Base-by-base conservation (phyloP, 176 grass and related monocot genomes). In the Coix lacrymajobi region DNA sequence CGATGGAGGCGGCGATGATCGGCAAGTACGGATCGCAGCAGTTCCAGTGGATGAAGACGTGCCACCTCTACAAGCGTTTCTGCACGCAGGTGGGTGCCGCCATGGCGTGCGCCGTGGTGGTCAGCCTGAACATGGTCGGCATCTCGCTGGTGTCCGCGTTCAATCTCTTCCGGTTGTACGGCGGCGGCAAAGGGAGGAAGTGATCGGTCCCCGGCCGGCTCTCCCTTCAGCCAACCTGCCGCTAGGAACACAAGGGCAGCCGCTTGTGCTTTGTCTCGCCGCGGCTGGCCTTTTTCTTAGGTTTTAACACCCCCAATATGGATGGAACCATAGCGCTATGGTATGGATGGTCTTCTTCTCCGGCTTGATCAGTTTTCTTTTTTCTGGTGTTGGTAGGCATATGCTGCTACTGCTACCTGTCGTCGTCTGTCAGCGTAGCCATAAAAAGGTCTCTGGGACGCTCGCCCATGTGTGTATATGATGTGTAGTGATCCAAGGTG, bases 11-110 rank as follows among this genome's bases (percentile, higher is more conserved):
- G 1, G 88, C 86, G 22, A 36, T 89, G 71, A 66, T 94, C 2
- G 66, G 85, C 32, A 76, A 97, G 84, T 92, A 80, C 19, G 92
- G 95, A 14, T 82, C 85, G 51, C 69, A 46, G 46, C 84, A 94
- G 90, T 94, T 97, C 79, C 95, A 97, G 69, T 97, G 95, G 95
- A 94, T 94, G 92, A 94, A 92, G 84, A 81, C 92, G 52, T 97
- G 95, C 92, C 73, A 92, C 11, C 69, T 97, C 67, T 97, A 92
- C 77, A 86, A 66, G 73, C 83, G 83, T 51, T 97, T 94, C 90
- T 97, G 95, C 77, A 58, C 82, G 62, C 95, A 85, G 74, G 92
- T 81, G 0, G 95, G 88, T 0, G 90, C 75, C 19, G 92, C 75
- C 31, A 8, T 92, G 49, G 88, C 63, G 5, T 85, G 90, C 82